Percentiles rank a stretch among this genome's conserved stretches.
Evolutionary conservation across 2,329 filamentous ascomycete species (phyloP).

Genomic region (Ramularia endophylla): DNA sequence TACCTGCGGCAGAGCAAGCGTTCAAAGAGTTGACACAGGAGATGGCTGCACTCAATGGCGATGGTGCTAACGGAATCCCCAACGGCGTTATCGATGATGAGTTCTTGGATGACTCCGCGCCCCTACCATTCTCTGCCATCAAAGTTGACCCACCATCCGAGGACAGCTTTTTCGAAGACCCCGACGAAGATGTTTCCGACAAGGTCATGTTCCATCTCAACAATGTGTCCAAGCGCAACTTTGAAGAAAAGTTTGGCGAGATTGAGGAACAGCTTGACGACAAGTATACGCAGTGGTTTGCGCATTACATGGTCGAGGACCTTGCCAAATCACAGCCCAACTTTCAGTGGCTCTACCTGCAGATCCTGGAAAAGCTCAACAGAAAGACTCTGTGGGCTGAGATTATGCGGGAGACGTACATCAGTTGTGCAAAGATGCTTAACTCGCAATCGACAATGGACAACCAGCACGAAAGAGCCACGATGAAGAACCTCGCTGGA

Average conservation of each 20-base stretch:
- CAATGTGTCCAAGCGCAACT: conserved; percentile 86
- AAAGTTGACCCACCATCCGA: conserved; percentile 64
- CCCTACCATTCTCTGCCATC: conserved; percentile 71
- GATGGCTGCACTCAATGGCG: conserved; percentile 24
- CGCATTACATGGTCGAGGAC: conserved; percentile 88
- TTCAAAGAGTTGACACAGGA: conserved; percentile 28
- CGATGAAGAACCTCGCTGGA: conserved; percentile 85
- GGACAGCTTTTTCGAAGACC: conserved; percentile 68
- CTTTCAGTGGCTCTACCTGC: conserved; percentile 88
- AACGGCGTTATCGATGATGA: conserved; percentile 68
- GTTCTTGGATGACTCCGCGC: conserved; percentile 52
- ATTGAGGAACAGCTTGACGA: conserved; percentile 72
- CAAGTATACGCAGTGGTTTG: conserved; percentile 92
- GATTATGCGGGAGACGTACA: conserved; percentile 87
- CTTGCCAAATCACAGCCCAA: conserved; percentile 97
- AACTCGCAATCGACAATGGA: conserved; percentile 85
- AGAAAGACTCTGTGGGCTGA: conserved; percentile 76
- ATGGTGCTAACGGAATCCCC: conserved; percentile 46
- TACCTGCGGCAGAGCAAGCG: conserved; percentile 24
- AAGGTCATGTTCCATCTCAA: conserved; percentile 95
- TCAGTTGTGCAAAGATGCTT: conserved; percentile 76
- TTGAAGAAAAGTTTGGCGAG: conserved; percentile 77
- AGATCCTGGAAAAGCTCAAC: conserved; percentile 77
- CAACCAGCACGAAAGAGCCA: conserved; percentile 74
- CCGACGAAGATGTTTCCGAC: conserved; percentile 77